These are phyloP conservation scores for Rubia peregrina DNA, from an alignment of 305 asterid species.

Conservation along the genomic window DNA sequence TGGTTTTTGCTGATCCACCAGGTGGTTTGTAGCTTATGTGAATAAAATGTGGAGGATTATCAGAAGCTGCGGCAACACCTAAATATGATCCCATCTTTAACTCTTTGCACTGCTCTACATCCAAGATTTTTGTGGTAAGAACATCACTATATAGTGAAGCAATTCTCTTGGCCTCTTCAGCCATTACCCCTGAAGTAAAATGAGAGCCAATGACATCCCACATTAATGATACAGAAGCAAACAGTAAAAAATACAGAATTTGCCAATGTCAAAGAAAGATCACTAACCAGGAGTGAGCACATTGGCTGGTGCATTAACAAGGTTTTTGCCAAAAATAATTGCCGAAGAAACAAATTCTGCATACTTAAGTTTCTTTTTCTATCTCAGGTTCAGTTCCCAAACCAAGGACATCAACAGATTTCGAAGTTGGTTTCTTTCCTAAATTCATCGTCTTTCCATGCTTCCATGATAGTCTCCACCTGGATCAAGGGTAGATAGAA, in stretches of 20 bases:
- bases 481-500: constrained; percentile 18
- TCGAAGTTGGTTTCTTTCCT: constrained; percentile 49
- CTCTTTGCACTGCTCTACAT: constrained; percentile 87
- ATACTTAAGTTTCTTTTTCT: constrained; percentile 70
- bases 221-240: background rate
- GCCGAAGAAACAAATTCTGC: constrained; percentile 75
- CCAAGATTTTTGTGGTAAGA: constrained; percentile 73
- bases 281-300: constrained; percentile 90
- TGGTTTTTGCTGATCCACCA: constrained; percentile 65
- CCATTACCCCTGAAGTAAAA: constrained; percentile 52
- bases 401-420: constrained; percentile 80
- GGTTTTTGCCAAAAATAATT: constrained; percentile 74
- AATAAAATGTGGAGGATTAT: constrained; percentile 85
- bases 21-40: constrained; percentile 88
- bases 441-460: constrained; percentile 60
- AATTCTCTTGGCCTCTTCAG: constrained; percentile 71
- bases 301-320: constrained; percentile 93
- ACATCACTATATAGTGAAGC: constrained; percentile 78
- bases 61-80: constrained; percentile 88
- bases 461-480: constrained; percentile 63
- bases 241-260: background rate
- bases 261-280: background rate
- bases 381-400: constrained; percentile 86
- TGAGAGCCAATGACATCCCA: constrained; percentile 8
- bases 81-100: constrained; percentile 97